Percentiles rank a stretch among this genome's conserved stretches.
Evolutionary conservation across 306 rosid species (phyloP).

Genomic region (Carpinus viminea): DNA sequence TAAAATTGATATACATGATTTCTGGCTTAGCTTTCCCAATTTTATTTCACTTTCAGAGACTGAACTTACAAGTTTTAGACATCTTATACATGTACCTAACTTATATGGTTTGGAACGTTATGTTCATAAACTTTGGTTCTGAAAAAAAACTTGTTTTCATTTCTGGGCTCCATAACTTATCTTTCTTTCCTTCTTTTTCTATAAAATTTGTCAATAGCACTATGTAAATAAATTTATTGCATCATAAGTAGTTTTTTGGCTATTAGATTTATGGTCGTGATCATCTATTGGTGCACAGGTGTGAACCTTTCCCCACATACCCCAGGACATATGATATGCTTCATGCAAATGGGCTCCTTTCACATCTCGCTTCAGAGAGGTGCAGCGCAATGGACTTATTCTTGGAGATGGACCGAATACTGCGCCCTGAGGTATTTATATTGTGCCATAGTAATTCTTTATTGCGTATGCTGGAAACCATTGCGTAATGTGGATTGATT

Average conservation of each 20-base stretch:
- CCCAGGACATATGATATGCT: slow-evolving; percentile 95
- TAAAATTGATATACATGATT: slow-evolving; percentile 7
- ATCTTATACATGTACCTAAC: slow-evolving; percentile 10
- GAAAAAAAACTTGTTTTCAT: background rate
- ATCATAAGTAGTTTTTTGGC: slow-evolving; percentile 3
- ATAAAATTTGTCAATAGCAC: slow-evolving; percentile 8
- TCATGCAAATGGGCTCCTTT: slow-evolving; percentile 83
- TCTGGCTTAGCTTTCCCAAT: slow-evolving; percentile 9
- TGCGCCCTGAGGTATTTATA: slow-evolving; percentile 86
- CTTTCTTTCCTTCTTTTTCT: background rate
- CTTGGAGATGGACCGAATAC: slow-evolving; percentile 94
- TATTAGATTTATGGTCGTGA: slow-evolving; percentile 19
- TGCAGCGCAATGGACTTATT: slow-evolving; percentile 76
- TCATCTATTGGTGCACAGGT: slow-evolving; percentile 61
- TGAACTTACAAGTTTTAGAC: slow-evolving; percentile 17
- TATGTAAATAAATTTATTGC: slow-evolving; percentile 9
- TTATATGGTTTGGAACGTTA: slow-evolving; percentile 19
- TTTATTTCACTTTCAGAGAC: slow-evolving; percentile 22
- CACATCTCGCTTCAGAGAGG: slow-evolving; percentile 66
- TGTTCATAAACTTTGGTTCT: slow-evolving; percentile 21
- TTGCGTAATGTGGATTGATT: slow-evolving; percentile 10
- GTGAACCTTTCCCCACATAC: slow-evolving; percentile 95
- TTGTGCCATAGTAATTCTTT: background rate
- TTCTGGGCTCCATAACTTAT: slow-evolving; percentile 11
- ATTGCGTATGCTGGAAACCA: background rate